Evolutionary conservation across 306 rosid genomes (phyloP), one percentile per base, ranked within the genome.

Genomic region (Gillenia trifoliata): DNA sequence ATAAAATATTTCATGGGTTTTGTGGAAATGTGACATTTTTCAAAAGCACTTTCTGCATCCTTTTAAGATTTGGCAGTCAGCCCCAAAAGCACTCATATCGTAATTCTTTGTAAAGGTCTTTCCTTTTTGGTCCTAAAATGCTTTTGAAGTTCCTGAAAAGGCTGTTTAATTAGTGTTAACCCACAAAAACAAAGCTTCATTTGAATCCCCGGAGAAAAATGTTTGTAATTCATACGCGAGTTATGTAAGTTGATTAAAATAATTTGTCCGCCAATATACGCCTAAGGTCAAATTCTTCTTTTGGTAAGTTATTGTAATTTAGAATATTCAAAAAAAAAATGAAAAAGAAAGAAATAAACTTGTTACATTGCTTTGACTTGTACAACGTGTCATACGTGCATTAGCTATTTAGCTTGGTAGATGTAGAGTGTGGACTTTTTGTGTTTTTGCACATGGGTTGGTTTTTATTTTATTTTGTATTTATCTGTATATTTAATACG

Each of bases 361-460:
- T 43, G 40, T 63, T 29, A 62, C 19, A 43, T 1, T 62, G 70
- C 69, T 63, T 16, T 73, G 77, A 62, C 70, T 62, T 45, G n/a
- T 8, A 13, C 41, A 40, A 19, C 60, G 19, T 57, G 66, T 59
- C n/a, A n/a, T n/a, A n/a, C n/a, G n/a, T n/a, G n/a, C 66, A 57
- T 55, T n/a, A 16, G 36, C 38, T 31, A 12, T 25, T 36, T 72
- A 45, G 30, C 40, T 11, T 60, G 13, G 22, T 40, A 26, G 41
- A 59, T 61, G 61, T 63, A 0, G 50, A 4, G 19, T 45, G 52
- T 49, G 55, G 55, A 49, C 20, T 49, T 16, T 13, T 49, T 6
- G 55, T 16, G 55, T 49, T 49, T 49, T 38, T 38, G 41, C 41
- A 38, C 41, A 38, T 38, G 41, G 41, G 11, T 8, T 10, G 41